phyloP scores from a whole-genome alignment of 2,329 filamentous ascomycete species.

The Penicillium sp. region DNA sequence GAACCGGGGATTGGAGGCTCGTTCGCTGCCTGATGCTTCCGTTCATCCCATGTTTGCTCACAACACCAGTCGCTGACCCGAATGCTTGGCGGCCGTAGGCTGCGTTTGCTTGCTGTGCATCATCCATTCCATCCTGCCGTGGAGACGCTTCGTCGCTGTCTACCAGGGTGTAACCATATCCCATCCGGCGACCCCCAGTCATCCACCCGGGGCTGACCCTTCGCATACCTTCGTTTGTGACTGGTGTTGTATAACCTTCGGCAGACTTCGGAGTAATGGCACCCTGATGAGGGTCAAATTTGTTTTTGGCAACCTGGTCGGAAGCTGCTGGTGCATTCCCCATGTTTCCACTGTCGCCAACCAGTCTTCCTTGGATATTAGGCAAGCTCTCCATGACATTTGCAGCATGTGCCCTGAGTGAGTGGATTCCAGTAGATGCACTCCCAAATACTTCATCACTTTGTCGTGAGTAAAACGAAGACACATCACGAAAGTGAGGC shows the following conservation, averaged over 20 bases:
- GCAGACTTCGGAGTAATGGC: background rate
- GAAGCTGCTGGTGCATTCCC: background rate
- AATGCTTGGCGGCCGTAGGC: background rate
- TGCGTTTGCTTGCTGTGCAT: background rate
- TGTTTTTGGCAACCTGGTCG: conserved; percentile 26
- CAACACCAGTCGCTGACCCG: background rate
- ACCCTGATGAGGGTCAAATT: conserved; percentile 37
- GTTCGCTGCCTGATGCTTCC: background rate
- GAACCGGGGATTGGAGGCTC: background rate
- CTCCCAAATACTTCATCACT: conserved; percentile 15
- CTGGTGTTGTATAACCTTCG: background rate
- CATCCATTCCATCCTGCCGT: background rate
- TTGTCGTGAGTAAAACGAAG: conserved; percentile 31
- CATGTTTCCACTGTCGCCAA: background rate
- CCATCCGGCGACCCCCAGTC: conserved; percentile 41
- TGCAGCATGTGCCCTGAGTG: conserved; percentile 2
- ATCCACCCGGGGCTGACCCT: conserved; percentile 46
- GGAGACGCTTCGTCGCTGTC: conserved; percentile 21
- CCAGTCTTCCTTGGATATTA: conserved; percentile 5
- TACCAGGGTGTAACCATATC: conserved; percentile 43
- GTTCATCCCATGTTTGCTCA: background rate
- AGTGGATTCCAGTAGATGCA: conserved; percentile 6
- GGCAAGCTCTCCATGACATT: conserved; percentile 2
- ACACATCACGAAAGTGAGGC: conserved; percentile 15
- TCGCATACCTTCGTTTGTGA: conserved; percentile 14